Conservation (phyloP, 352 stramenopile species). For the Stephanocyclus meneghinianus region DNA sequence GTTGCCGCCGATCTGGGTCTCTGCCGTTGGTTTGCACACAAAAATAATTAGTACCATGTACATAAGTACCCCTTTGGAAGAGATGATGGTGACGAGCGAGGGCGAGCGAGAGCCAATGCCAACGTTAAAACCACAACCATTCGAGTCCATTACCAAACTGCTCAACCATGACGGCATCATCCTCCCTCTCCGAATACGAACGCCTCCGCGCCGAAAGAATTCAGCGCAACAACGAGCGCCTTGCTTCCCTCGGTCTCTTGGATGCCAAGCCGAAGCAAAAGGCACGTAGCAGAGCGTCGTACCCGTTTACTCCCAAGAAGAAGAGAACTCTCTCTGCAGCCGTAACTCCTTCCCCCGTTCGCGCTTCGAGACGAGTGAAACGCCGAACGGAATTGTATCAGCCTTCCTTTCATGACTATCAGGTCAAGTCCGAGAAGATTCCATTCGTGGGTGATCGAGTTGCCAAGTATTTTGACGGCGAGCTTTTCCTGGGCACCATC, state of each 20-base stretch:
- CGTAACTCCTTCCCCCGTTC: conserved; percentile 15
- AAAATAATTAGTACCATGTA: no score
- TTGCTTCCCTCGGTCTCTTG: conserved; percentile 57
- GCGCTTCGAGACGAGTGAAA: conserved; percentile 35
- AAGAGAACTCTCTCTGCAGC: conserved; percentile 1
- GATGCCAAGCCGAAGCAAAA: conserved; percentile 3
- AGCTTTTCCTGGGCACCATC: background rate
- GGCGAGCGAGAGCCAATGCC: no score
- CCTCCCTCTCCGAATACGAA: conserved; percentile 64
- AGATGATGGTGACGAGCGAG: no score
- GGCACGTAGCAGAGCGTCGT: background rate
- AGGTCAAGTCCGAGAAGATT: background rate
- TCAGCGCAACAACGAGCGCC: conserved; percentile 62
- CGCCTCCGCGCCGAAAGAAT: conserved; percentile 58
- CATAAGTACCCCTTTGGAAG: no score
- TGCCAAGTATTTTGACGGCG: conserved; percentile 11
- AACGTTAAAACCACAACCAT: background rate
- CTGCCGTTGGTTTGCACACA: no score
- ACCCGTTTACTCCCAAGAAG: conserved; percentile 7
- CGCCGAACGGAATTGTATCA: conserved; percentile 24
- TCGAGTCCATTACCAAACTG: background rate
- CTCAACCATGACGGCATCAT: conserved; percentile 2
- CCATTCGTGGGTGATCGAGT: background rate
- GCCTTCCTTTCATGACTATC: conserved; percentile 31
- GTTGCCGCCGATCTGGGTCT: no score